Base-by-base conservation (phyloP, 2,329 filamentous ascomycete species). In the Grosmannia clavigera region DNA sequence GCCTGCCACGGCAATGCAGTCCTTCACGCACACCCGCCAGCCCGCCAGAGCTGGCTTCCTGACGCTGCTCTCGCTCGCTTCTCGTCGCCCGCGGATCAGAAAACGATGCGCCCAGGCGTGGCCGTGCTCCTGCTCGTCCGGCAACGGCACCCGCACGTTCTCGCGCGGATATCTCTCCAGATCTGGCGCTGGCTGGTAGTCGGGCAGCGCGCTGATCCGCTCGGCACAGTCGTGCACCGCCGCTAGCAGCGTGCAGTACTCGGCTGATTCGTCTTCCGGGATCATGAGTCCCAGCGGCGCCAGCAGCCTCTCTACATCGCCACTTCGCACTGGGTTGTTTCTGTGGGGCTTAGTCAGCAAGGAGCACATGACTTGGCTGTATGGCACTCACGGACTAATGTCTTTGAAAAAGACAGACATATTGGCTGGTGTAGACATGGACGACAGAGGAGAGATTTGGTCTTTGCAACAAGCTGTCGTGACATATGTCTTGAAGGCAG, bases 1-100 rank as follows among this genome's bases (percentile, higher is more conserved):
- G 1, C 86, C 88, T n/a, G 81, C 80, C n/a, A 92, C 71, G 68
- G 90, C 84, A 55, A 87, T 81, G 68, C 90, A 86, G 66, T 91
- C 88, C 71, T 91, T 91, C 52, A 90, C 78, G 0, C 81, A 85
- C 5, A 89, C 51, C 3, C 51, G 51, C 27, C 9, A 5, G 12
- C 51, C 51, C 27, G 14, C 9, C 27, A 53, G 51, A 6, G 11
- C 12, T 27, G 1, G 27, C 51, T 50, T 31, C 31, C 7, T 2
- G 4, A 5, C 2, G 5, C 3, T 7, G 1, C 1, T 31, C 31
- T 31, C 31, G 31, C 31, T 31, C 31, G n/a, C n/a, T 11, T 27
- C 48, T 5, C 25, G 48, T 5, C 12, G 1, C 1, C 51, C 51
- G 1, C 29, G 51, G 6, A 53, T 19, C 4, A 31, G 27, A 6